These are phyloP conservation scores for Pseudogymnoascus sp. DNA, from an alignment of 2,329 filamentous ascomycete genomes.

Conservation along the genomic window DNA sequence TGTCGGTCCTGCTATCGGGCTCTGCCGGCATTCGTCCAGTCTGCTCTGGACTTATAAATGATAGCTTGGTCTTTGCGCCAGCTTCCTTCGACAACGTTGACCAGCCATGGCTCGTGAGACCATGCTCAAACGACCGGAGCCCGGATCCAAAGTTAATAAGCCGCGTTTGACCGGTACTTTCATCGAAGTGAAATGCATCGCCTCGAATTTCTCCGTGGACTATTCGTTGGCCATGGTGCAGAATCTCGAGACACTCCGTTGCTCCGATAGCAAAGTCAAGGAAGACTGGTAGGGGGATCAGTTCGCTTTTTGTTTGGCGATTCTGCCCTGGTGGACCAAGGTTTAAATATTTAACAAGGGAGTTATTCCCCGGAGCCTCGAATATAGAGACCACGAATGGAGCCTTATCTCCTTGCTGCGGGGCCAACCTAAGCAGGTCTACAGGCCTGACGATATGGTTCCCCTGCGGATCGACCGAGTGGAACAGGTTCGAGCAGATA, in stretches of 20 bases:
- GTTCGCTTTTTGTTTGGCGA: constrained; percentile 23
- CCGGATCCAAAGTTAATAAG: constrained; percentile 83
- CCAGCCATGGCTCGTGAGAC: constrained; percentile 80
- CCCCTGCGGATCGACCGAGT: constrained; percentile 63
- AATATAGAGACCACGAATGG: constrained; percentile 76
- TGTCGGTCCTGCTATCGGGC: constrained; percentile 85
- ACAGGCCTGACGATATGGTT: constrained; percentile 74
- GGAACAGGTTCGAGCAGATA: constrained; percentile 65
- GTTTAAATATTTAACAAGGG: constrained; percentile 62
- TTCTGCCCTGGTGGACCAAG: constrained; percentile 60
- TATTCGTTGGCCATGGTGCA: constrained; percentile 82
- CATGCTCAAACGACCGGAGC: constrained; percentile 81
- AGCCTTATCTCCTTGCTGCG: constrained; percentile 60
- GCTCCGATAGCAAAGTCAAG: constrained; percentile 89
- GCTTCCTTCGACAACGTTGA: constrained; percentile 72
- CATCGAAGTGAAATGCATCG: constrained; percentile 84
- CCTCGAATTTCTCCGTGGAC: constrained; percentile 87
- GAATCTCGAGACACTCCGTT: constrained; percentile 73
- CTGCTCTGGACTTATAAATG: constrained; percentile 91
- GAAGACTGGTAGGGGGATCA: constrained; percentile 60
- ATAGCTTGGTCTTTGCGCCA: constrained; percentile 80
- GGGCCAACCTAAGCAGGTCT: constrained; percentile 66
- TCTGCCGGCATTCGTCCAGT: constrained; percentile 89
- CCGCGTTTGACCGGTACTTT: constrained; percentile 63
- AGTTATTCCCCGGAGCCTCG: constrained; percentile 68